Conservation (phyloP, 2,329 filamentous ascomycete species). For the Venturia effusa region DNA sequence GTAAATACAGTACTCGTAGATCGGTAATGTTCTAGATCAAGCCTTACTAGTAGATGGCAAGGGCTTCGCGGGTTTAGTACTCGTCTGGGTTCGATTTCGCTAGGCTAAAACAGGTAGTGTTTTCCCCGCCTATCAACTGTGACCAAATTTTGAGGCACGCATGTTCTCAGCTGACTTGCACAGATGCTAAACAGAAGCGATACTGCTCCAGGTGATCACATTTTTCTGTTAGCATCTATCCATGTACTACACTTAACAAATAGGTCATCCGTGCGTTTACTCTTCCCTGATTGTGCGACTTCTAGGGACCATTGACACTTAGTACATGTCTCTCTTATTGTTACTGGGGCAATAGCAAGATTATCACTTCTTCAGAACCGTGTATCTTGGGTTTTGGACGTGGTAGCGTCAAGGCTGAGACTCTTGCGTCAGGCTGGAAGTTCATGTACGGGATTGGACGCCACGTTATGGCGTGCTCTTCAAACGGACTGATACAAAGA, state of each 20-base stretch:
- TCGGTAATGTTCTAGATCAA: too few relatives aligned
- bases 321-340: background rate
- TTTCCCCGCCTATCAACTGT: background rate
- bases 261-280: background rate
- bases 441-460: background rate
- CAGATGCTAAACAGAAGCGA: too few relatives aligned
- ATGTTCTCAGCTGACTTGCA: background rate
- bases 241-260: background rate
- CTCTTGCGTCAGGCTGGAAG: background rate
- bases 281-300: background rate
- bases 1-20: too few relatives aligned
- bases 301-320: background rate
- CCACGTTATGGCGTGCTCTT: background rate
- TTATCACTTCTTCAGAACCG: too few relatives aligned
- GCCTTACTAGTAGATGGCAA: too few relatives aligned
- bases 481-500: background rate
- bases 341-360: background rate
- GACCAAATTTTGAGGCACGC: background rate
- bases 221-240: background rate
- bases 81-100: background rate
- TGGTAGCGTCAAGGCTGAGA: background rate
- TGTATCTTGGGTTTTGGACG: too few relatives aligned
- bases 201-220: too few relatives aligned
- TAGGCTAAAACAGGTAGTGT: background rate
- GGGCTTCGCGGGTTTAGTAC: too few relatives aligned